Base-by-base conservation (phyloP, 2,329 filamentous ascomycete species). In the Nothophoma quercina region DNA sequence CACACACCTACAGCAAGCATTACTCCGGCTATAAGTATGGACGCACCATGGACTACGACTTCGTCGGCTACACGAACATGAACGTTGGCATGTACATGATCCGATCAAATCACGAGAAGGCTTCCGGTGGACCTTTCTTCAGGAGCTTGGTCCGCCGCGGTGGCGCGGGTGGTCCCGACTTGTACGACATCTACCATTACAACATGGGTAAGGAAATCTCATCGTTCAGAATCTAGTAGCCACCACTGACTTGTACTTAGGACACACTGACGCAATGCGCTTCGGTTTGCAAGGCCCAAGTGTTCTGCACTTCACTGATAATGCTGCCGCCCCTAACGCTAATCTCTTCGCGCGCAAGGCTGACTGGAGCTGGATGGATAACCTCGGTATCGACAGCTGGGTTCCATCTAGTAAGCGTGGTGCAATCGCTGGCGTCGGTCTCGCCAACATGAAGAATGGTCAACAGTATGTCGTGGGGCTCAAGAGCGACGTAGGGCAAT, bases 181-280 rank as follows among this genome's bases (percentile, higher is more conserved):
- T 78, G 13, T 78, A 77, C 55, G 76, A 78, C 19, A 78, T 78
- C 49, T 75, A 77, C 39, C 73, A 77, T 50, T 78, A 78, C 62
- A 76, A 72, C 56, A 77, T 77, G 76, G 75, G 75, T 65, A 47
- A 7, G 51, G 25, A 7, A n/a, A 13, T 26, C 15, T 15, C 13
- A 1, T 32, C 0, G 16, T 9, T 19, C n/a, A 19, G 0, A n/a
- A n/a, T 25, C 15, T 34, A 15, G 3, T 7, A 2, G 5, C 15
- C 8, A 15, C 19, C 2, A 15, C 39, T 36, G 39, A 41, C 26
- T 58, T 12, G 58, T 15, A 0, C 2, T 2, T 5, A 65, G 63
- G 60, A 0, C 74, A 75, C 54, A 77, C 74, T 1, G 76, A 78
- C 47, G 60, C 70, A 4, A 72, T 77, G 69, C 68, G 76, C 36